These are phyloP conservation scores for Cyberlindnera euphorbiiphila DNA, from an alignment of 805 yeast species.

Conservation along the genomic window DNA sequence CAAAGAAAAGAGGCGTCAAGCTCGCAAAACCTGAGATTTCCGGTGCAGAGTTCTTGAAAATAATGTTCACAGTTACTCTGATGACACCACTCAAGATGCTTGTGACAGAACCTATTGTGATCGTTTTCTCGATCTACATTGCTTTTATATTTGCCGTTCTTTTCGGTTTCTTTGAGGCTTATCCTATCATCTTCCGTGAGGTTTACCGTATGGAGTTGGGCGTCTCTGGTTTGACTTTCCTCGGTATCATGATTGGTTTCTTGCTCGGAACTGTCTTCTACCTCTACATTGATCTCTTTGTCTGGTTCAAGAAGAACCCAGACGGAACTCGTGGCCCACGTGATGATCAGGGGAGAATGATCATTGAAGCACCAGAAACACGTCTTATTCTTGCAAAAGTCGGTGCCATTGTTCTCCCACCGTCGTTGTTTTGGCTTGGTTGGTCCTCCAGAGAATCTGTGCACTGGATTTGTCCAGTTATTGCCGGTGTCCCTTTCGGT, in stretches of 20 bases:
- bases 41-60: slow-evolving; percentile 37
- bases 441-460: slow-evolving; percentile 63
- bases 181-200: slow-evolving; percentile 68
- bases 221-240: slow-evolving; percentile 62
- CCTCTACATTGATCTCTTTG: slow-evolving; percentile 43
- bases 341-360: slow-evolving; percentile 43
- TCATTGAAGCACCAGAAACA: slow-evolving; percentile 57
- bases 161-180: slow-evolving; percentile 78
- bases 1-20: slow-evolving; percentile 53
- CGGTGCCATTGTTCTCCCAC: slow-evolving; percentile 65
- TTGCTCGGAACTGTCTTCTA: slow-evolving; percentile 50
- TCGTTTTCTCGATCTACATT: slow-evolving; percentile 62
- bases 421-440: slow-evolving; percentile 74
- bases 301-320: slow-evolving; percentile 52
- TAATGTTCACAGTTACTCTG: slow-evolving; percentile 47
- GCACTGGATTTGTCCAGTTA: slow-evolving; percentile 75
- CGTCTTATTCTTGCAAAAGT: slow-evolving; percentile 57
- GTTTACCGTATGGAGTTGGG: slow-evolving; percentile 57
- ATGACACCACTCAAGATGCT: slow-evolving; percentile 67
- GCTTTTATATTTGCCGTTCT: slow-evolving; percentile 75
- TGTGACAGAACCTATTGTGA: slow-evolving; percentile 68
- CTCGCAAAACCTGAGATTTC: slow-evolving; percentile 37
- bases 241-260: slow-evolving; percentile 70
- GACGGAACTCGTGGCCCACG: slow-evolving; percentile 60
- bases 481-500: slow-evolving; percentile 78